A percentile compares a stretch with the other conserved stretches of the same genome.
These are phyloP conservation scores for Fraxinus albicans DNA, from an alignment of 305 asterid genomes.

Conservation along the genomic window DNA sequence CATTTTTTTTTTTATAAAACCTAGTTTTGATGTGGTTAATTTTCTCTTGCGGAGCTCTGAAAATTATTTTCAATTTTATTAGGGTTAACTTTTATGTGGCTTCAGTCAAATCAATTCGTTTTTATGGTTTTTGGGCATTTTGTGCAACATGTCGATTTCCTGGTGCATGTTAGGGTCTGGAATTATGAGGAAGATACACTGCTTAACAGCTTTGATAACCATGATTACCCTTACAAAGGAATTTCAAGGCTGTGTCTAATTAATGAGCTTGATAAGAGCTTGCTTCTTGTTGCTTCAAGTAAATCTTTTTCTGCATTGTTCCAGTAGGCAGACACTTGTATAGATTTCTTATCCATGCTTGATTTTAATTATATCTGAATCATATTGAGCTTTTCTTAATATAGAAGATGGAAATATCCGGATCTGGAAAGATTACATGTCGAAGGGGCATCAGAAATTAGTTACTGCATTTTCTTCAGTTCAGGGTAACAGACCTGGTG, in stretches of 20 bases:
- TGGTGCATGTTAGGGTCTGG: constrained; percentile 65
- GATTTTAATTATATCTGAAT: constrained; percentile 9
- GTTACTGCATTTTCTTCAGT: constrained; percentile 88
- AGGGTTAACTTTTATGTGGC: neutral
- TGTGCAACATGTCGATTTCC: constrained; percentile 20
- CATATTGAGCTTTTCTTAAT: constrained; percentile 24
- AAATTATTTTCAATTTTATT: neutral
- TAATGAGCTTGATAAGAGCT: constrained; percentile 85
- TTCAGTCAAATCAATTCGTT: neutral
- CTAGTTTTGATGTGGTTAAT: neutral
- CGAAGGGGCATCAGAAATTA: constrained; percentile 69
- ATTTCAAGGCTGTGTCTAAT: constrained; percentile 87
- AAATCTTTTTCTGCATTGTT: constrained; percentile 27
- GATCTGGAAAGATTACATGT: constrained; percentile 86
- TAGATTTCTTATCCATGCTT: neutral
- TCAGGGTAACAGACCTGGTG: constrained; percentile 87
- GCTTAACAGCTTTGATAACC: constrained; percentile 87
- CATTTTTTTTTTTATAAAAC: neutral
- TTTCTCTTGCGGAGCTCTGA: neutral
- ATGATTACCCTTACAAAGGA: constrained; percentile 87
- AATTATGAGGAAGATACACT: constrained; percentile 87
- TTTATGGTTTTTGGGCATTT: neutral
- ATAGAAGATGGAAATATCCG: constrained; percentile 90
- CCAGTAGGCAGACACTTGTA: constrained; percentile 10
- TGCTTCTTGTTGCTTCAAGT: constrained; percentile 98